These are phyloP conservation scores for Coleophoma crateriformis DNA, from an alignment of 2,329 filamentous ascomycete species.

Conservation along the genomic window DNA sequence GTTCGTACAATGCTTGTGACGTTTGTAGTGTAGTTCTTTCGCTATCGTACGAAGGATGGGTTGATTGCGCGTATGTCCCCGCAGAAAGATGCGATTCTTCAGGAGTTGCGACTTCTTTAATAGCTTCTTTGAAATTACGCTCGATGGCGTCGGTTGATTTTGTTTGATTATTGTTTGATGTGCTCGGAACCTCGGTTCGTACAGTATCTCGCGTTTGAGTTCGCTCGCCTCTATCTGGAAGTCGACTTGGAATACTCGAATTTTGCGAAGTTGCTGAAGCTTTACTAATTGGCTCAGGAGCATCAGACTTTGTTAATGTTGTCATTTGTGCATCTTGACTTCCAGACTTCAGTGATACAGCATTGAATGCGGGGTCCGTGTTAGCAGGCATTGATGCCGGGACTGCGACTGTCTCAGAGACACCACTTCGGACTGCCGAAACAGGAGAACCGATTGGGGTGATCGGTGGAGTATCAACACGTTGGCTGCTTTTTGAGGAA, in stretches of 20 bases:
- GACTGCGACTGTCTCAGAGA: constrained; percentile 20
- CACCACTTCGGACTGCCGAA: constrained; percentile 16
- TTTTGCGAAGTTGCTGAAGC: background rate
- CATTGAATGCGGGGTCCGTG: constrained; percentile 9
- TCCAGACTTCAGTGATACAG: constrained; percentile 9
- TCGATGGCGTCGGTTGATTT: constrained; percentile 16
- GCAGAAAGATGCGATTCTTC: constrained; percentile 24
- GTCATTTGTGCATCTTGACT: constrained; percentile 7
- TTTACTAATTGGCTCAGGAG: background rate
- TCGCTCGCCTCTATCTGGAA: background rate
- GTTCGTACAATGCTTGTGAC: constrained; percentile 9
- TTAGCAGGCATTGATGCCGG: constrained; percentile 11
- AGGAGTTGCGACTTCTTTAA: constrained; percentile 14
- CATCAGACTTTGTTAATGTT: constrained; percentile 3
- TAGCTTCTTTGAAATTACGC: constrained; percentile 19
- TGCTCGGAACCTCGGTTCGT: background rate
- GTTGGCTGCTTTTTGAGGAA: constrained; percentile 43
- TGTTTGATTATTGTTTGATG: constrained; percentile 5
- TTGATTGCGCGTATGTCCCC: constrained; percentile 24
- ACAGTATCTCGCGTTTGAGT: background rate
- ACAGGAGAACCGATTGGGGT: constrained; percentile 11
- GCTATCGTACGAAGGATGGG: constrained; percentile 18
- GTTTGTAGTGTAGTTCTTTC: constrained; percentile 4
- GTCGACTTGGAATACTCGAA: background rate
- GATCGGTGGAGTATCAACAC: constrained; percentile 15